Percentiles rank a stretch among this genome's conserved stretches.
phyloP scores from a whole-genome alignment of 495 filamentous ascomycete genomes.

The Amphirosellinia nigrospora region DNA sequence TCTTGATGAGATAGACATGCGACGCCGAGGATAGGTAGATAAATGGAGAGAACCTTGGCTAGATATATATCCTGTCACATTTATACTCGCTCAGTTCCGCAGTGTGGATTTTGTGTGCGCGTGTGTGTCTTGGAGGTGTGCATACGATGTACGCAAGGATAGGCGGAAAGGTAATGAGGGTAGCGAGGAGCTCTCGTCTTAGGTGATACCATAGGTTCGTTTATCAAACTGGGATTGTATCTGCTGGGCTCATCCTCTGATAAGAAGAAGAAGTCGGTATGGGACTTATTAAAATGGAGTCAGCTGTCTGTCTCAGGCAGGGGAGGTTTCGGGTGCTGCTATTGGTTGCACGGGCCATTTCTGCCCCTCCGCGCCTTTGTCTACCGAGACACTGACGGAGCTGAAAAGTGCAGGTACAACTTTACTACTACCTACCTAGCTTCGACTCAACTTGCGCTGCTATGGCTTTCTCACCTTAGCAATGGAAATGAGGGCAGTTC shows the following conservation, averaged over 20 bases:
- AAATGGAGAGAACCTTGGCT: background rate
- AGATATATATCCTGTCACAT: too few species aligned
- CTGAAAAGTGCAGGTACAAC: background rate
- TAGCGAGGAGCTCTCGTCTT: background rate
- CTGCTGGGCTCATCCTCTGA: background rate
- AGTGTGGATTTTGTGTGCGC: too few species aligned
- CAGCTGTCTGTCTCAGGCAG: background rate
- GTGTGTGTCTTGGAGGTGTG: conserved; percentile 1
- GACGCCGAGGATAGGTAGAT: background rate
- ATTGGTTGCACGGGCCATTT: background rate
- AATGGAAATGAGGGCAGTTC: background rate
- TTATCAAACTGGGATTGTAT: background rate
- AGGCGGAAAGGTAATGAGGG: background rate
- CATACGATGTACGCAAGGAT: conserved; percentile 5
- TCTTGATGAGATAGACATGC: conserved; percentile 7
- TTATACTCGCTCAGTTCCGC: too few species aligned
- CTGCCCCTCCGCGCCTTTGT: background rate
- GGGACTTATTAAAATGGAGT: conserved; percentile 11
- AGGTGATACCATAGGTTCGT: background rate
- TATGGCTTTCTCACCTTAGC: too few species aligned
- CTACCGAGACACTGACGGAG: background rate
- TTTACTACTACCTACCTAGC: background rate
- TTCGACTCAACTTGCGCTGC: background rate
- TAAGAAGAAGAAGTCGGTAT: conserved; percentile 7
- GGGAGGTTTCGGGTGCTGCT: background rate